These are phyloP conservation scores for Alternaria alternata DNA, from an alignment of 2,329 filamentous ascomycete genomes.

Conservation along the genomic window DNA sequence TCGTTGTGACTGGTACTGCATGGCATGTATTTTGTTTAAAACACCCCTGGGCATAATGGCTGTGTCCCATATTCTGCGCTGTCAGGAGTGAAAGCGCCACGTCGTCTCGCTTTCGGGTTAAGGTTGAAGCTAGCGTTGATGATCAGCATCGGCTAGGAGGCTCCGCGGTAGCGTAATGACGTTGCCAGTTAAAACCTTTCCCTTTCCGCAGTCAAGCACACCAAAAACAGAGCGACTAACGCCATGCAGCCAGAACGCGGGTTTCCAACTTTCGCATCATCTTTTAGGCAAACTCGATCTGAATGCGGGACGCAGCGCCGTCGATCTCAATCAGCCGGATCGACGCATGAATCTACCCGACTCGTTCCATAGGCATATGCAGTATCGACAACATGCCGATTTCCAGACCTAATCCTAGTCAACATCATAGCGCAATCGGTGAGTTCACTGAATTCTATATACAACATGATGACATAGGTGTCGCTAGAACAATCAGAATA, in stretches of 20 bases:
- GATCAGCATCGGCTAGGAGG: slow-evolving; percentile 2
- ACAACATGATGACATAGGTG: no score
- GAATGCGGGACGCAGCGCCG: not conserved
- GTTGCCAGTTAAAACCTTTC: not conserved
- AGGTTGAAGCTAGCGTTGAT: not conserved
- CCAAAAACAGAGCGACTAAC: not conserved
- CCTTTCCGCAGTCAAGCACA: not conserved
- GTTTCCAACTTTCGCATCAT: not conserved
- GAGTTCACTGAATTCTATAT: no score
- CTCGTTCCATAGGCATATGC: not conserved
- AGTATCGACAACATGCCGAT: not conserved
- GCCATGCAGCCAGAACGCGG: slow-evolving; percentile 2
- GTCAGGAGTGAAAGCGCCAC: slow-evolving; percentile 1
- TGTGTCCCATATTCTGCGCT: not conserved
- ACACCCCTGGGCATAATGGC: not conserved
- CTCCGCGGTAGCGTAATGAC: not conserved
- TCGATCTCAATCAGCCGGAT: slow-evolving; percentile 2
- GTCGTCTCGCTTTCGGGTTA: not conserved
- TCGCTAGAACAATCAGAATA: no score
- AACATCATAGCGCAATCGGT: not conserved
- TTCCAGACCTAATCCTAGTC: not conserved
- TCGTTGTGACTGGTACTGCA: no score
- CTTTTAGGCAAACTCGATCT: no score
- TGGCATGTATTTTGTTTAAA: no score
- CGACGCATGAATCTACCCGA: not conserved